phyloP scores from a whole-genome alignment of 1,139 yeast species.

The Taiozyma onychis region DNA sequence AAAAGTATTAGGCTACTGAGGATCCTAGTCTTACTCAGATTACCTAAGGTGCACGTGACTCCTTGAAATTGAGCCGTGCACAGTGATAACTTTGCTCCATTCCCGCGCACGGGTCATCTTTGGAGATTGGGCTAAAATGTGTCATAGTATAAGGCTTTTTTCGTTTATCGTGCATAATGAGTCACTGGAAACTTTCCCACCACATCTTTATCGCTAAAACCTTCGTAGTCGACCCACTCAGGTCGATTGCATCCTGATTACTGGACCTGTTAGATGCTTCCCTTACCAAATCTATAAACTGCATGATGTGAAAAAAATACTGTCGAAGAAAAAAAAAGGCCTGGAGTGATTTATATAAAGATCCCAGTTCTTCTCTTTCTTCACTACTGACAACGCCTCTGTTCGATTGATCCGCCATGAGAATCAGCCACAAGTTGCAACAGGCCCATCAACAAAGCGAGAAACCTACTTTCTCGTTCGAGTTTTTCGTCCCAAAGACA shows the following conservation, averaged over 20 bases:
- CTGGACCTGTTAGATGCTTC: conserved; percentile 2
- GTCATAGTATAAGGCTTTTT: neutral
- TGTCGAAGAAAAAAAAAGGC: neutral
- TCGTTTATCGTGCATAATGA: neutral
- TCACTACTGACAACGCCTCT: neutral
- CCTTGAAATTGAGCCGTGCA: neutral
- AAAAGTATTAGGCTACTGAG: neutral
- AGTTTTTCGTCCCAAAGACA: conserved; percentile 97
- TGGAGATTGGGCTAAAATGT: neutral
- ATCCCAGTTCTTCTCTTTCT: neutral
- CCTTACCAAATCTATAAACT: conserved; percentile 4
- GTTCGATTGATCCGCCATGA: conserved; percentile 23
- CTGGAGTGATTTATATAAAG: neutral
- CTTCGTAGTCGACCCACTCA: neutral
- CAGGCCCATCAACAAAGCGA: conserved; percentile 24
- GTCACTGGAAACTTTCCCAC: neutral
- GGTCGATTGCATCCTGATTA: neutral
- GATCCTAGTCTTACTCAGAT: too few species aligned
- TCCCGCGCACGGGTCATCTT: neutral
- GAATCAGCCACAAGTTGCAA: conserved; percentile 32
- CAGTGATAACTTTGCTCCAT: neutral
- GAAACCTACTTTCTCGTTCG: conserved; percentile 80
- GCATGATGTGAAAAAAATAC: conserved; percentile 17
- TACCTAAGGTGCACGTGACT: neutral
- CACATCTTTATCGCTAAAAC: neutral